Evolutionary conservation across 345 rosid genomes (phyloP).

Genomic region (Raphanus raphanistrum): DNA sequence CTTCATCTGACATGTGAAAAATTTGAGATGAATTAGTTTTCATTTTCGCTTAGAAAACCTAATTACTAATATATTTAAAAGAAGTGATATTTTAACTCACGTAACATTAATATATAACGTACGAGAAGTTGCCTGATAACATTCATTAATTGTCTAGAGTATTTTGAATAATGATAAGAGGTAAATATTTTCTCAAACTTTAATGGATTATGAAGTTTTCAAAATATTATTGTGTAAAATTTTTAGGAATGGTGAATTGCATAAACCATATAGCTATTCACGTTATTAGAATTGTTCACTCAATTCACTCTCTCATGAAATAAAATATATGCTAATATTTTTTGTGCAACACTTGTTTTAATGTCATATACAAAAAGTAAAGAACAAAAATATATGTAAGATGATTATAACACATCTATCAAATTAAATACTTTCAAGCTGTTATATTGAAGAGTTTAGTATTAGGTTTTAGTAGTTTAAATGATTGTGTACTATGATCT

Average conservation of each 20-base stretch:
- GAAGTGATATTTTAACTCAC: neutral
- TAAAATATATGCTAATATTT: neutral
- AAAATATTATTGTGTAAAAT: neutral
- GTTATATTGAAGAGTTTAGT: too few relatives aligned
- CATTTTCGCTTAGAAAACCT: neutral
- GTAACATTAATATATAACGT: neutral
- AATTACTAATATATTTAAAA: neutral
- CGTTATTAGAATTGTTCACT: neutral
- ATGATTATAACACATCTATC: too few relatives aligned
- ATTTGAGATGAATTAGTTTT: neutral
- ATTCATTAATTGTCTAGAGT: neutral
- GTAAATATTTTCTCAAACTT: neutral
- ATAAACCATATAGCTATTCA: neutral
- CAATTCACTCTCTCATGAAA: neutral
- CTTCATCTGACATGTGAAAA: conserved; percentile 10
- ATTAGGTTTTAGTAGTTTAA: too few relatives aligned
- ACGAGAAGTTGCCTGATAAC: conserved; percentile 5
- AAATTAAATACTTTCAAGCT: too few relatives aligned
- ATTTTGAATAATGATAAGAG: neutral
- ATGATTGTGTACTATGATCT: too few relatives aligned
- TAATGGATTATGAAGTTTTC: neutral
- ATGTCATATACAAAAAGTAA: neutral
- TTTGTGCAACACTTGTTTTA: neutral
- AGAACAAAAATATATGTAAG: too few relatives aligned
- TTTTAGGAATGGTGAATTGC: neutral